Evolutionary conservation across 2,329 filamentous ascomycete genomes (phyloP).

Genomic region (Sporothrix brasiliensis): DNA sequence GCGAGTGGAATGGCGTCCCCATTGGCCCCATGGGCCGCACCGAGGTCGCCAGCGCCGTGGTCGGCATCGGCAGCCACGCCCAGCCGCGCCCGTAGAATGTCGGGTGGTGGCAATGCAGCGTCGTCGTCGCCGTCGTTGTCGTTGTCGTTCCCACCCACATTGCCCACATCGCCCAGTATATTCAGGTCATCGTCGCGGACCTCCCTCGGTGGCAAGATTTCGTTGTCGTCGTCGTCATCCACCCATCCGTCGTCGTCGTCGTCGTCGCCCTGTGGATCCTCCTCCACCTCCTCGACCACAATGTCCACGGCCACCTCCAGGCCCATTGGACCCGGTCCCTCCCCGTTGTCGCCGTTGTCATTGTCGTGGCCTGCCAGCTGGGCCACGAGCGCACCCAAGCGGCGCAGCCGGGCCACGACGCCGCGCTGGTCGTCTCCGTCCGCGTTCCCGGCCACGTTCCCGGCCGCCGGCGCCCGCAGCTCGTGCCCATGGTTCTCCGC

Average conservation of each 20-base stretch:
- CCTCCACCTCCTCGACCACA: conserved; percentile 28
- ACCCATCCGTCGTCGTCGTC: neutral
- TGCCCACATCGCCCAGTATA: conserved; percentile 2
- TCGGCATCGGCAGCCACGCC: neutral
- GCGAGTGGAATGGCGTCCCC: neutral
- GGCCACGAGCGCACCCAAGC: neutral
- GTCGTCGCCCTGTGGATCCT: neutral
- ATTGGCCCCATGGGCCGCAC: neutral
- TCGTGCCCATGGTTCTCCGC: neutral
- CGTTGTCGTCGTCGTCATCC: neutral
- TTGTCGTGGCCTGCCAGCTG: neutral
- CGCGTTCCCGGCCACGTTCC: neutral
- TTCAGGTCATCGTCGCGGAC: conserved; percentile 1
- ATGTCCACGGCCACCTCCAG: conserved; percentile 28
- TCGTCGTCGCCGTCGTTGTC: conserved; percentile 39
- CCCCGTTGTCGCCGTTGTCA: conserved; percentile 16
- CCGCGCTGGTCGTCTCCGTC: neutral
- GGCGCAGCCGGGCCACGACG: neutral
- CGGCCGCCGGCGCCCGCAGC: neutral
- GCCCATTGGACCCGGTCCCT: neutral
- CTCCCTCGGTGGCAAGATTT: conserved; percentile 10
- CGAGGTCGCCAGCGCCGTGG: conserved; percentile 10
- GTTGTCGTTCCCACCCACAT: conserved; percentile 38
- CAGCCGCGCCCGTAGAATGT: neutral
- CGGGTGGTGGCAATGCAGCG: conserved; percentile 30